Evolutionary conservation across 495 filamentous ascomycete genomes (phyloP).

Genomic region (Aspergillus hancockii): DNA sequence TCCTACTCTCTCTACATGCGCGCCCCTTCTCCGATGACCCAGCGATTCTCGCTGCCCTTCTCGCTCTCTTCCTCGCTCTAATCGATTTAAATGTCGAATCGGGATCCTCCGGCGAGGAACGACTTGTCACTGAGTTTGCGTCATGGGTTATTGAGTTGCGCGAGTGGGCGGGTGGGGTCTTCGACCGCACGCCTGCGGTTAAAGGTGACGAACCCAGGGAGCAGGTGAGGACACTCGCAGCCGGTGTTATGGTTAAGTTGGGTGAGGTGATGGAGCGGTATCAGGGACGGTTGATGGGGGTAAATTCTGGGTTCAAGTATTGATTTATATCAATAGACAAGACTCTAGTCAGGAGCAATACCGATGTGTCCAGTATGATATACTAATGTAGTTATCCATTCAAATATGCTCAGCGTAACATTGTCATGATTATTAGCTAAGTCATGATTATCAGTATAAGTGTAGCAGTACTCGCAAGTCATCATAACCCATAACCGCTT

Average conservation of each 20-base stretch:
- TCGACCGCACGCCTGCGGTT: slow-evolving; percentile 57
- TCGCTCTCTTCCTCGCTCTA: slow-evolving; percentile 78
- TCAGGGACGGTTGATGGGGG: slow-evolving; percentile 59
- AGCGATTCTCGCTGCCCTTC: slow-evolving; percentile 66
- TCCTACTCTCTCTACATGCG: slow-evolving; percentile 48
- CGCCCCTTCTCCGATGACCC: slow-evolving; percentile 54
- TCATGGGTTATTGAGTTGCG: slow-evolving; percentile 41
- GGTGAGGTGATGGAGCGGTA: slow-evolving; percentile 81
- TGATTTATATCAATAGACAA: slow-evolving; percentile 20
- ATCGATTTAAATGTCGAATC: slow-evolving; percentile 73
- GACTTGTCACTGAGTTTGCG: slow-evolving; percentile 61
- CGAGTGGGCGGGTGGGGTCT: slow-evolving; percentile 59
- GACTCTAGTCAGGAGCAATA: not conserved
- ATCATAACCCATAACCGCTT: slow-evolving; percentile 7
- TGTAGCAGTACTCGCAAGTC: not conserved
- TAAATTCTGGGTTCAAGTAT: slow-evolving; percentile 50
- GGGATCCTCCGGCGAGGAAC: slow-evolving; percentile 59
- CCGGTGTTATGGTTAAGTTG: slow-evolving; percentile 76
- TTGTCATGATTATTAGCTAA: not conserved
- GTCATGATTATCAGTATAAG: not conserved
- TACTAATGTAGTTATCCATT: not conserved
- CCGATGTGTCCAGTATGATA: not conserved
- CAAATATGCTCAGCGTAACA: not conserved
- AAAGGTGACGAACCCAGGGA: slow-evolving; percentile 51
- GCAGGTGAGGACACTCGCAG: slow-evolving; percentile 60